Evolutionary conservation across 352 stramenopile genomes (phyloP), one percentile per base, ranked within the genome.

Genomic region (Pythium aquatile): DNA sequence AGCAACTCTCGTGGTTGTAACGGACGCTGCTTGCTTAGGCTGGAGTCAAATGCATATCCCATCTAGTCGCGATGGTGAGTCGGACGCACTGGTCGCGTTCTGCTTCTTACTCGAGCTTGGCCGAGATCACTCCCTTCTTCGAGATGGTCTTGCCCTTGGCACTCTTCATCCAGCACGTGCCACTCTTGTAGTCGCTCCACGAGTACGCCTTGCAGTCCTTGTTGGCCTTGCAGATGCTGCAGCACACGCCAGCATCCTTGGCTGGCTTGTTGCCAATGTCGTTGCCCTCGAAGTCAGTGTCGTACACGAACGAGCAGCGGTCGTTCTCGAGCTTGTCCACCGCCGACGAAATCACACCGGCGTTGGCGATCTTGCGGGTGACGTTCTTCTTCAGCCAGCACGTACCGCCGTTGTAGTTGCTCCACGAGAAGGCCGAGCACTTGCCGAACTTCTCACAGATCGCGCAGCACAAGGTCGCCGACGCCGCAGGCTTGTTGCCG

Each of bases 151-250:
- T 48, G 40, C 56, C n/a, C 58, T 28, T 52, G 72, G 10, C 52
- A 39, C 68, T 80, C 63, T 90, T 88, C 24, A 88, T 66, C 68
- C 72, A 88, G 58, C 79, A 87, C 8, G 75, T 87, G 8, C 79
- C 79, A 14, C 72, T 61, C 47, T 81, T 85, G 63, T 69, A 71
- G 54, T 73, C 72, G 11, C 46, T 81, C 80, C 80, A 89, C 0
- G 77, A 58, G 58, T 56, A 71, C 35, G 58, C 65, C 20, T 32
- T 29, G 46, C 46, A 52, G 6, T 9, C 20, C n/a, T 14, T 30
- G 52, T 47, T 58, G 13, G 52, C 35, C 30, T 29, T 58, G 17
- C 30, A 47, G 14, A 17, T 11, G 5, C 5, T 20, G 29, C 24
- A 47, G 35, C 52, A 60, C 11, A 29, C 28, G 13, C 3, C 30